These are phyloP conservation scores for Yamadazyma spencermartinsiae DNA, from an alignment of 1,139 yeast species.

Conservation along the genomic window DNA sequence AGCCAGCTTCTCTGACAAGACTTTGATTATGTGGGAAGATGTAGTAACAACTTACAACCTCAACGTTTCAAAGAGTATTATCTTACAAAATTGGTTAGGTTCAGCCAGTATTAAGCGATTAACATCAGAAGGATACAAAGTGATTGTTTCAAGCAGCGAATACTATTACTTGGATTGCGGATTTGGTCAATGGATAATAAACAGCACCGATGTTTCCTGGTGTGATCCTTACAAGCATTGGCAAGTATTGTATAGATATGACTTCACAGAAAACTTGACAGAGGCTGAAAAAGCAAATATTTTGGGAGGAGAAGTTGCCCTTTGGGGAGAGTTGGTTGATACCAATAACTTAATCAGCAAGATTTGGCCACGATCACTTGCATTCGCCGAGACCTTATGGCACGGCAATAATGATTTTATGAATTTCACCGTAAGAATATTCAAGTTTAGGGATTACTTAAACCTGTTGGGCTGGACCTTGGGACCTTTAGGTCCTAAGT, in stretches of 20 bases:
- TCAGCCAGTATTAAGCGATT: slow-evolving; percentile 29
- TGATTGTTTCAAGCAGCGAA: slow-evolving; percentile 39
- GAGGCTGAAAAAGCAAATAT: slow-evolving; percentile 31
- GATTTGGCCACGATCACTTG: slow-evolving; percentile 51
- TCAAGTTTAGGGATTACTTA: slow-evolving; percentile 45
- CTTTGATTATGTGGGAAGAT: slow-evolving; percentile 51
- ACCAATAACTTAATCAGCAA: slow-evolving; percentile 36
- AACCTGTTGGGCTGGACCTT: slow-evolving; percentile 39
- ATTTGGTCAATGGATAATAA: slow-evolving; percentile 42
- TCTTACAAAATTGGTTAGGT: slow-evolving; percentile 44
- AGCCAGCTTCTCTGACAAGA: background rate
- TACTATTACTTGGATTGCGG: slow-evolving; percentile 51
- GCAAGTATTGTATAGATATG: slow-evolving; percentile 47
- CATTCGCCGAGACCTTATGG: slow-evolving; percentile 50
- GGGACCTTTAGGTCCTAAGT: slow-evolving; percentile 43
- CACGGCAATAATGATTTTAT: slow-evolving; percentile 42
- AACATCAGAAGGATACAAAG: slow-evolving; percentile 41
- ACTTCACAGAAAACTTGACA: slow-evolving; percentile 37
- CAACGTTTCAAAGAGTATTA: slow-evolving; percentile 22
- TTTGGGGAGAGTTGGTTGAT: slow-evolving; percentile 51
- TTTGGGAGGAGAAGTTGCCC: slow-evolving; percentile 46
- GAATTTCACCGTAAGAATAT: slow-evolving; percentile 37
- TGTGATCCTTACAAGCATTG: slow-evolving; percentile 49
- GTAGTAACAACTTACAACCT: slow-evolving; percentile 29
- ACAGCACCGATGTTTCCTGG: slow-evolving; percentile 50